Conservation (phyloP, 2,329 filamentous ascomycete genomes). For the Rachicladosporium sp. region DNA sequence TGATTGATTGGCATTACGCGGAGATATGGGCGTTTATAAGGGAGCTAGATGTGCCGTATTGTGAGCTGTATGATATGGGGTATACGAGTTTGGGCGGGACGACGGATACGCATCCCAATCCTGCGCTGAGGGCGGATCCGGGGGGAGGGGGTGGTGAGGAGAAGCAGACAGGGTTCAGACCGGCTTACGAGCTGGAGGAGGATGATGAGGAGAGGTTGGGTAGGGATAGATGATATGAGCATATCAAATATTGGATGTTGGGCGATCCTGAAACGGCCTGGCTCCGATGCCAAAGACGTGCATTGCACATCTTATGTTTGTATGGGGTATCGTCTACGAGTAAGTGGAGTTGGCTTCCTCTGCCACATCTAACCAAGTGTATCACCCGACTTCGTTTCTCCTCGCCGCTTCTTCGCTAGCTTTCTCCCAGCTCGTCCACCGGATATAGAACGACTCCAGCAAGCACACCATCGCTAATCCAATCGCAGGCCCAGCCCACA, state of each 20-base stretch:
- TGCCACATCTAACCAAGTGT: background rate
- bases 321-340: no score
- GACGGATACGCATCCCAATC: conserved; percentile 81
- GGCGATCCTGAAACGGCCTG: no score
- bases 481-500: conserved; percentile 57
- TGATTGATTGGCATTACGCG: conserved; percentile 94
- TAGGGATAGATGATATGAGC: conserved; percentile 30
- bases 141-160: conserved; percentile 21
- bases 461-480: conserved; percentile 51
- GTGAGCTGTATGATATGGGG: conserved; percentile 72
- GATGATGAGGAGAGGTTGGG: conserved; percentile 72
- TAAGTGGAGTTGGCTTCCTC: no score
- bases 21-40: conserved; percentile 90
- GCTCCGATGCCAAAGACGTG: no score
- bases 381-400: conserved; percentile 36
- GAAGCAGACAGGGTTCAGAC: conserved; percentile 39
- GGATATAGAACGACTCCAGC: conserved; percentile 47
- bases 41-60: conserved; percentile 70
- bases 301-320: no score
- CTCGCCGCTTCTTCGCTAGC: conserved; percentile 48
- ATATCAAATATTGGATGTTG: no score
- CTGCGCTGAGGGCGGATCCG: conserved; percentile 42
- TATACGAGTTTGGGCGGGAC: conserved; percentile 90
- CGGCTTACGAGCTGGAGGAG: conserved; percentile 62
- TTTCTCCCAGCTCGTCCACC: conserved; percentile 41